These are phyloP conservation scores for Aspergillus nidulans DNA, from an alignment of 495 filamentous ascomycete genomes.

Conservation along the genomic window DNA sequence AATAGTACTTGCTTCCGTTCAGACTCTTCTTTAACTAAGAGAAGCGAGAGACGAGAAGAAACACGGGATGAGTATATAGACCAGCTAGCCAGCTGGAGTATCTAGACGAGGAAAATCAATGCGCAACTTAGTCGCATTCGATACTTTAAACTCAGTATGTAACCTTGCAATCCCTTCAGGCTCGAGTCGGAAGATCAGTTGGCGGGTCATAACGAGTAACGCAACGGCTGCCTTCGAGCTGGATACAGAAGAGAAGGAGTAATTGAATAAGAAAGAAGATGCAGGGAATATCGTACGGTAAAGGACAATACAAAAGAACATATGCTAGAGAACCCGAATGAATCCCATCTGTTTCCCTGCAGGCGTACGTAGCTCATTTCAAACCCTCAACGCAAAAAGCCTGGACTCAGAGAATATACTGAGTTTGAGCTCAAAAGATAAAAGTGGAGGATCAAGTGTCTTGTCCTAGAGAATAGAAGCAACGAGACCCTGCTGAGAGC, in stretches of 20 bases:
- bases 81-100: not conserved
- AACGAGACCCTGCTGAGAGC: not conserved
- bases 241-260: conserved; percentile 7
- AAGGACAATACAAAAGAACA: conserved; percentile 19
- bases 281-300: conserved; percentile 21
- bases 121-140: not conserved
- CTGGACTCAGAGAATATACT: conserved; percentile 15
- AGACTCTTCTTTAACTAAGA: not conserved
- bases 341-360: conserved; percentile 12
- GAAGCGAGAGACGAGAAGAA: not conserved
- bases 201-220: not conserved
- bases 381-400: conserved; percentile 20
- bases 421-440: conserved; percentile 1
- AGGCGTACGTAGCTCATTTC: conserved; percentile 26
- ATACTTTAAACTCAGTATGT: not conserved
- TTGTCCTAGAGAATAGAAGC: not conserved
- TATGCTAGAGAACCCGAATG: conserved; percentile 13
- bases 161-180: not conserved
- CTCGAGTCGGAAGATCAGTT: not conserved
- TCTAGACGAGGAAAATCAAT: not conserved
- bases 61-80: not conserved
- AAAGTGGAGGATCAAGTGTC: conserved; percentile 2
- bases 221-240: conserved; percentile 12
- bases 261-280: conserved; percentile 1
- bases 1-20: not conserved